Evolutionary conservation across 345 rosid genomes (phyloP).

Genomic region (Dipteronia sinensis): DNA sequence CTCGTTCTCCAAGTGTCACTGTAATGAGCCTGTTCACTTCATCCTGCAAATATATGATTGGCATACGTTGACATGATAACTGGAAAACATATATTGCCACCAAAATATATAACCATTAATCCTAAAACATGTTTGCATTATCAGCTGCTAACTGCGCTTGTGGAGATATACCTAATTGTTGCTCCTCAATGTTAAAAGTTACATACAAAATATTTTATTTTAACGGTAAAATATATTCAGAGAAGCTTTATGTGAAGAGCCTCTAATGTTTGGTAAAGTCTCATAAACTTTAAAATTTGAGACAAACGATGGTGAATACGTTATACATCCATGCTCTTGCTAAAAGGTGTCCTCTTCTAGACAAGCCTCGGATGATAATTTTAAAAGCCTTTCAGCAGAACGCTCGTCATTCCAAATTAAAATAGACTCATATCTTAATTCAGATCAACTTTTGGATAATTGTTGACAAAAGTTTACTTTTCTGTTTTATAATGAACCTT

Average conservation of each 20-base stretch:
- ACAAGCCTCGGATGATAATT: neutral
- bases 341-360: neutral
- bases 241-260: neutral
- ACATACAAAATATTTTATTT: neutral
- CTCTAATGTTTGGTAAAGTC: neutral
- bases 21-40: slow-evolving; percentile 79
- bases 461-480: neutral
- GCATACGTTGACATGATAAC: neutral
- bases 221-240: neutral
- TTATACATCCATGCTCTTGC: neutral
- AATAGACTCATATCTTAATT: neutral
- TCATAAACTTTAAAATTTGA: neutral
- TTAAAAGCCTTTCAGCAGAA: neutral
- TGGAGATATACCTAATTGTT: neutral
- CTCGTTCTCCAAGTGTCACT: slow-evolving; percentile 64
- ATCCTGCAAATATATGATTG: slow-evolving; percentile 47
- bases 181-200: neutral
- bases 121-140: neutral
- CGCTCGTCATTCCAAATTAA: neutral
- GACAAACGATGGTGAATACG: neutral
- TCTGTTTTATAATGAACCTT: neutral
- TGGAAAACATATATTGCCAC: neutral
- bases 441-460: neutral
- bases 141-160: neutral
- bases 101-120: neutral